Base-by-base conservation (phyloP, 495 filamentous ascomycete species). In the Astrocystis sublimbata region DNA sequence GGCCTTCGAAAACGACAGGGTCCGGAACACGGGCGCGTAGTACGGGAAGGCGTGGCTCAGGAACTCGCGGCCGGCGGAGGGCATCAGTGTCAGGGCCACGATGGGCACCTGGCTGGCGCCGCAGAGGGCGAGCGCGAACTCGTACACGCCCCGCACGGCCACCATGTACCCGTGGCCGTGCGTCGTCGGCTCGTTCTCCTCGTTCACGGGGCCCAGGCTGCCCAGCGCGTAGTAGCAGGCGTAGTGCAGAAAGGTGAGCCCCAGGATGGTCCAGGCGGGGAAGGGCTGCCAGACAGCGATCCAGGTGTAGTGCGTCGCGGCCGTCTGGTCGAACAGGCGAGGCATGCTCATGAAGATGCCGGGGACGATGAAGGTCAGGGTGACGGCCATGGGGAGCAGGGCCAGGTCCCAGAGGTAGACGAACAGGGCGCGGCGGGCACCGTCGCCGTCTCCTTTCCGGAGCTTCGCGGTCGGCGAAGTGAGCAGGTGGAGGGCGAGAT, bases 281-380 rank as follows among this genome's bases (percentile, higher is more conserved):
- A 86, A 88, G 0, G 76, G 72, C 61, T 87, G 84, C 85, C 86
- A 88, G 51, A 84, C 46, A 0, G 86, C 83, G 51, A 87, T 82
- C 61, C 79, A 77, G 31, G 74, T 73, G 55, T 88, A 86, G 63
- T 88, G 88, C 19, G 75, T 74, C 47, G 80, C 75, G 8, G 76
- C 69, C 5, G 67, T 68, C 19, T 85, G 67, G 3, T 76, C 15
- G 1, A 71, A 71, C 1, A 85, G 80, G 1, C 77, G 69, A 1
- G 85, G 85, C 24, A 86, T 62, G n/a, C 76, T 66, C 77, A 86
- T 80, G 17, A 82, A 66, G 28, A 81, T 62, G 8, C 76, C 74
- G 7, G 86, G 86, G 1, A 84, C 58, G 51, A 85, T 63, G 62
- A 78, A 85, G 4, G 78, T 81, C 8, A 88, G 28, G 0, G 75